A percentile compares a stretch with the other conserved stretches of the same genome.
Conservation (phyloP, 225 moss, liverwort and hornwort species). For the Lunularia cruciata region DNA sequence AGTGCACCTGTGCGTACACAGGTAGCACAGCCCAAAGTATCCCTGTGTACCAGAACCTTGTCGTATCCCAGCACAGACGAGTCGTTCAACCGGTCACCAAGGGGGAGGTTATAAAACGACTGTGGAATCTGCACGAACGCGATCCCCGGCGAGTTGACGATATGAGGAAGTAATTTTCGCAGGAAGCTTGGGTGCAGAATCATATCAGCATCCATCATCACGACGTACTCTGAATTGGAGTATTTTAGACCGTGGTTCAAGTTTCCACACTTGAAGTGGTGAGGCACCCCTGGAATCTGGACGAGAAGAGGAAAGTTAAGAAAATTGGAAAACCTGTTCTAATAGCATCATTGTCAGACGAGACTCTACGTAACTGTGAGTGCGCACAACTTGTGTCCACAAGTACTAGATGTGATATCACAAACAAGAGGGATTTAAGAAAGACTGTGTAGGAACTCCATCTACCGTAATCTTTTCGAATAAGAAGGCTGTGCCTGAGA, state of each 20-base stretch:
- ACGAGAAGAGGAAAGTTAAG: background rate
- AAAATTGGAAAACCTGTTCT: no score
- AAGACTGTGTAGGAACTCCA: no score
- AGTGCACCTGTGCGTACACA: conserved; percentile 40
- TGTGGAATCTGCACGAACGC: conserved; percentile 44
- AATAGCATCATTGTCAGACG: no score
- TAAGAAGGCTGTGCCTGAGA: no score
- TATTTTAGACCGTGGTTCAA: conserved; percentile 40
- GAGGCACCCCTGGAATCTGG: conserved; percentile 37
- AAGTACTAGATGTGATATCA: no score
- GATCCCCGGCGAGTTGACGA: conserved; percentile 32
- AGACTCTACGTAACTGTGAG: no score
- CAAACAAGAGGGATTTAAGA: no score
- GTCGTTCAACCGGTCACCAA: conserved; percentile 43
- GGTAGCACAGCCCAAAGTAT: conserved; percentile 31
- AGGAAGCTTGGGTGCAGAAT: conserved; percentile 42
- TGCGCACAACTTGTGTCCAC: no score
- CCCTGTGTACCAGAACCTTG: conserved; percentile 23
- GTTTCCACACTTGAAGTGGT: conserved; percentile 53
- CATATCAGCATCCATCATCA: conserved; percentile 56
- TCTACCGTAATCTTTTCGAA: no score
- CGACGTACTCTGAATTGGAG: conserved; percentile 38
- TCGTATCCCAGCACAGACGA: conserved; percentile 34
- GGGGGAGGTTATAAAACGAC: conserved; percentile 41
- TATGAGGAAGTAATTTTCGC: conserved; percentile 32